Conservation (phyloP, 2,329 filamentous ascomycete genomes). For the Ascochyta lentis region DNA sequence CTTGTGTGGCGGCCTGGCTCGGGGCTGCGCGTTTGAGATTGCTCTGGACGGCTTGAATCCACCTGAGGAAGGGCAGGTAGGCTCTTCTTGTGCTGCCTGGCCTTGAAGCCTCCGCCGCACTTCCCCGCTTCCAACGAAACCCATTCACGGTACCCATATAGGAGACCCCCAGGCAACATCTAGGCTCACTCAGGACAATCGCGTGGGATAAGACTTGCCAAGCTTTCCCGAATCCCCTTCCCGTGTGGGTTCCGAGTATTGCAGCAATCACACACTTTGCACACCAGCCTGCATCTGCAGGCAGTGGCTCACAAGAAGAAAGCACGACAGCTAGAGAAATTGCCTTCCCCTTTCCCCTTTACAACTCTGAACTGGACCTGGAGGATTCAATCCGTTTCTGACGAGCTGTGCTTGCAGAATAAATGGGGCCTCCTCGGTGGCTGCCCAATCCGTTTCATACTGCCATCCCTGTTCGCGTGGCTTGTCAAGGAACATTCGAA, state of each 20-base stretch:
- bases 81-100: slow-evolving; percentile 1
- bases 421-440: slow-evolving; percentile 1
- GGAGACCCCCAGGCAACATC: slow-evolving; percentile 14
- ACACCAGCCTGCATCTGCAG: slow-evolving; percentile 21
- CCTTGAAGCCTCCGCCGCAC: slow-evolving; percentile 9
- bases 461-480: slow-evolving; percentile 18
- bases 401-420: slow-evolving; percentile 1
- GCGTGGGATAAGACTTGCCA: slow-evolving; percentile 35
- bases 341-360: not conserved
- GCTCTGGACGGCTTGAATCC: not conserved
- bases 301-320: slow-evolving; percentile 4
- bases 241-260: slow-evolving; percentile 14
- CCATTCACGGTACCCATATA: slow-evolving; percentile 9
- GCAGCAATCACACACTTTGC: slow-evolving; percentile 15
- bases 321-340: not conserved
- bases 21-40: not conserved
- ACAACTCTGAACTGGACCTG: not conserved
- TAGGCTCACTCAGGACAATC: slow-evolving; percentile 16
- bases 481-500: slow-evolving; percentile 7
- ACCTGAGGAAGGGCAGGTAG: too few relatives aligned
- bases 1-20: not conserved
- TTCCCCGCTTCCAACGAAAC: slow-evolving; percentile 13
- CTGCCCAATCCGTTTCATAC: slow-evolving; percentile 25
- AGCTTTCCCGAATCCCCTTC: slow-evolving; percentile 24
- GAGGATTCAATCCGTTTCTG: not conserved